These are phyloP conservation scores for Penicillium sp. DNA, from an alignment of 2,329 filamentous ascomycete species.

Conservation along the genomic window DNA sequence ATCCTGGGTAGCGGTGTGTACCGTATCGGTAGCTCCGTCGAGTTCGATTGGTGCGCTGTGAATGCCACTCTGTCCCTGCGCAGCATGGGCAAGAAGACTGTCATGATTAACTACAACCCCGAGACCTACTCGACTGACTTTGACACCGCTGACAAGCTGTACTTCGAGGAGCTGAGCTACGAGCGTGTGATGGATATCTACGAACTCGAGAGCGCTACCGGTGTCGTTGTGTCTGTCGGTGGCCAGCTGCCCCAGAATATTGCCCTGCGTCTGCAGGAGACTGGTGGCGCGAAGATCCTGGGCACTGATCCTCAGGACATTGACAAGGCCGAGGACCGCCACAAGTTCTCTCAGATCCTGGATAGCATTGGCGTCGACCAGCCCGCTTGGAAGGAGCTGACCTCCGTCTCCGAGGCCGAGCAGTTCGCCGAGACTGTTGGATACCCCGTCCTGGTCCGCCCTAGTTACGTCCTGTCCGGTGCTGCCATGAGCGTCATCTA, in stretches of 20 bases:
- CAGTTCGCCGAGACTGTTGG: constrained; percentile 77
- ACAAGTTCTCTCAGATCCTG: constrained; percentile 96
- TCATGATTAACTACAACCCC: constrained; percentile 93
- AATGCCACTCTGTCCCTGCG: constrained; percentile 79
- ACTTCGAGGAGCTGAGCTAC: constrained; percentile 95
- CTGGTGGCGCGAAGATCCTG: constrained; percentile 81
- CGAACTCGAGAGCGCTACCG: constrained; percentile 77
- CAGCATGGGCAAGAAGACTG: constrained; percentile 88
- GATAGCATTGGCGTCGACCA: constrained; percentile 97
- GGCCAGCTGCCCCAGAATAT: constrained; percentile 98
- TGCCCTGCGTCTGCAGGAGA: constrained; percentile 86
- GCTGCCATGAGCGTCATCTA: constrained; percentile 98
- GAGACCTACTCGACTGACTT: constrained; percentile 81
- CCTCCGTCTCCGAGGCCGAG: constrained; percentile 81
- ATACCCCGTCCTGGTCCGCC: constrained; percentile 92
- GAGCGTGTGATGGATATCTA: constrained; percentile 99
- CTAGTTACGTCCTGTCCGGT: constrained; percentile 91
- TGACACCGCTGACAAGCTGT: constrained; percentile 83
- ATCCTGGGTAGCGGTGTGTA: constrained; percentile 94
- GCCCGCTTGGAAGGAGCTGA: constrained; percentile 96
- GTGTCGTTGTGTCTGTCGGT: constrained; percentile 91
- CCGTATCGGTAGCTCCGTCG: constrained; percentile 93
- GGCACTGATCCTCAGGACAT: constrained; percentile 92
- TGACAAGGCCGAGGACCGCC: constrained; percentile 94
- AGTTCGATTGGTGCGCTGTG: constrained; percentile 98